phyloP scores from a whole-genome alignment of 768 basidiomycete species.

The Pulveroboletus frians region DNA sequence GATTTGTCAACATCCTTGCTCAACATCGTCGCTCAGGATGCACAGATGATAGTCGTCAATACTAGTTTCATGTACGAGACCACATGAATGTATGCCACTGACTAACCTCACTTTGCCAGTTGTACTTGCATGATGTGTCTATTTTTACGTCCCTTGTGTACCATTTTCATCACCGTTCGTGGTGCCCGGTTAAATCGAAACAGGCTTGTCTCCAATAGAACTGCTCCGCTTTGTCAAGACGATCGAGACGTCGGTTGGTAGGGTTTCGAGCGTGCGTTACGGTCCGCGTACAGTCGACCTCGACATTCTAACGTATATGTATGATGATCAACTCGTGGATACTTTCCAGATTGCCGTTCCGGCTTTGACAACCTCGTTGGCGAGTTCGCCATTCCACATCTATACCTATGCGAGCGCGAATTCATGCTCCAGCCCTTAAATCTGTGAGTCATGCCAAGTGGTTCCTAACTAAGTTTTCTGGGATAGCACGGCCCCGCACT shows the following conservation, averaged over 20 bases:
- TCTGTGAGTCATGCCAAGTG: slow-evolving; percentile 58
- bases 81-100: slow-evolving; percentile 90
- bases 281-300: slow-evolving; percentile 91
- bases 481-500: too few species aligned
- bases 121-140: slow-evolving; percentile 86
- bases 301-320: slow-evolving; percentile 65
- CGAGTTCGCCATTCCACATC: slow-evolving; percentile 83
- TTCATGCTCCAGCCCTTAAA: slow-evolving; percentile 85
- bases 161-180: neutral
- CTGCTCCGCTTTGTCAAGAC: slow-evolving; percentile 65
- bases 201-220: slow-evolving; percentile 53
- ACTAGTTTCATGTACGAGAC: too few species aligned
- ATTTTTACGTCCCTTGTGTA: neutral
- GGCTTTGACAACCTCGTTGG: slow-evolving; percentile 50
- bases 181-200: slow-evolving; percentile 51
- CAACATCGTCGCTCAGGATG: slow-evolving; percentile 58
- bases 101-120: slow-evolving; percentile 87
- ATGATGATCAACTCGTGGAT: slow-evolving; percentile 56
- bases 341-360: slow-evolving; percentile 44
- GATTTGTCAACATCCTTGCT: slow-evolving; percentile 81
- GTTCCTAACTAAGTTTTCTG: too few species aligned
- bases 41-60: slow-evolving; percentile 33
- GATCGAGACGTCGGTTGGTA: slow-evolving; percentile 72
- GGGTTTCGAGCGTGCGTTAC: slow-evolving; percentile 67
- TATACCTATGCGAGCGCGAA: slow-evolving; percentile 74